Evolutionary conservation across 164 flowering plant species (phyloP).

Genomic region (Hamamelis virginiana): DNA sequence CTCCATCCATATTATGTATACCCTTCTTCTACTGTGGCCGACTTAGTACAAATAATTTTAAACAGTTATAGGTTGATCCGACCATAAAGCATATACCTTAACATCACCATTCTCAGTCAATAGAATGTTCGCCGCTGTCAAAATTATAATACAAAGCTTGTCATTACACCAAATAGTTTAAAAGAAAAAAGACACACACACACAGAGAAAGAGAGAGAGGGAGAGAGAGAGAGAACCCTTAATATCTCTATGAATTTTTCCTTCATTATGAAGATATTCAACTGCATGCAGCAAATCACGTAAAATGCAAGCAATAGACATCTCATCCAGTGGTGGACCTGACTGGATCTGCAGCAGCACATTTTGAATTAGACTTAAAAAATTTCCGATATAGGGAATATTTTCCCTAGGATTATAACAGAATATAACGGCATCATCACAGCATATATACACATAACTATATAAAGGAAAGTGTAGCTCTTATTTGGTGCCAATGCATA

Average conservation of each 20-base stretch:
- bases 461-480: not conserved
- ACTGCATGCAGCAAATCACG: slow-evolving; percentile 96
- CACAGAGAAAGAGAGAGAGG: not conserved
- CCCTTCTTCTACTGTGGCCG: not conserved
- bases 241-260: slow-evolving; percentile 97
- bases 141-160: slow-evolving; percentile 18
- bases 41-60: not conserved
- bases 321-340: slow-evolving; percentile 92
- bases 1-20: not conserved
- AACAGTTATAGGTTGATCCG: not conserved
- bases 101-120: slow-evolving; percentile 96
- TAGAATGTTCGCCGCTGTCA: slow-evolving; percentile 96
- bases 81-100: slow-evolving; percentile 67
- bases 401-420: not conserved
- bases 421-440: not conserved
- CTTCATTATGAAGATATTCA: slow-evolving; percentile 94
- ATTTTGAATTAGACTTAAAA: slow-evolving; percentile 9
- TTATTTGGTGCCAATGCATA: not conserved
- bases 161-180: slow-evolving; percentile 5
- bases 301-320: slow-evolving; percentile 87
- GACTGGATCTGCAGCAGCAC: slow-evolving; percentile 72
- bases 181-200: too few relatives aligned
- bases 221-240: slow-evolving; percentile 54
- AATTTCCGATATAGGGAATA: not conserved
- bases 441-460: not conserved